Evolutionary conservation across 345 rosid genomes (phyloP), one percentile per base, ranked within the genome.

Genomic region (Eucalyptus regnans): DNA sequence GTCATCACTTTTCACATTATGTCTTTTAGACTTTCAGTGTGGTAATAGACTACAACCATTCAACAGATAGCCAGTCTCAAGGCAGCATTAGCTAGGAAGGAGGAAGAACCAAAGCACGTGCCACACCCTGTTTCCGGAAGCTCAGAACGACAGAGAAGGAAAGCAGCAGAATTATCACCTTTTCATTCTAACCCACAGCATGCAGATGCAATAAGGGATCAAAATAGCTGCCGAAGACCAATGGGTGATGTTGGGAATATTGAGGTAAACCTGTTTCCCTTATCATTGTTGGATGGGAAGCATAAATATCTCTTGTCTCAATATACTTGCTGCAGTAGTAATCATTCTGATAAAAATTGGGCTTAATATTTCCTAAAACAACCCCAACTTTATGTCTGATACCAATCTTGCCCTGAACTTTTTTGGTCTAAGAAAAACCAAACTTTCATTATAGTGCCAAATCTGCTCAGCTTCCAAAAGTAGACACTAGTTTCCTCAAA

Each of bases 1-100:
- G 15, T 20, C 46, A 33, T 52, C 48, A 86, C 87, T 52, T 50
- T 31, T 80, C 89, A 51, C 49, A 23, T 52, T 41, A 16, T 52
- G 86, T 58, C 41, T 15, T 41, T 71, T 27, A 50, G 84, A 17
- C 22, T 37, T 37, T 88, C 64, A 66, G 58, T 22, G 31, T 50
- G 46, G 87, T 86, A 86, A 43, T 86, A 50, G 25, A 58, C 87
- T 50, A 20, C 18, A 84, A 50, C 56, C 81, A 49, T 89, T 88
- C 90, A 89, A 54, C 90, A 98, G 99, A 92, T 98, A 89, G 95
- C 97, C 68, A 94, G 91, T 89, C 97, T 97, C 62, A 98, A 95
- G 94, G 95, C 96, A 87, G 98, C 98, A 89, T 92, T 98, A 48
- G 94, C 95, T 56, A 93, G 94, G 91, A 96, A 95, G 91, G 97